Evolutionary conservation across 768 basidiomycete species (phyloP).

Genomic region (Pluteus cervinus): DNA sequence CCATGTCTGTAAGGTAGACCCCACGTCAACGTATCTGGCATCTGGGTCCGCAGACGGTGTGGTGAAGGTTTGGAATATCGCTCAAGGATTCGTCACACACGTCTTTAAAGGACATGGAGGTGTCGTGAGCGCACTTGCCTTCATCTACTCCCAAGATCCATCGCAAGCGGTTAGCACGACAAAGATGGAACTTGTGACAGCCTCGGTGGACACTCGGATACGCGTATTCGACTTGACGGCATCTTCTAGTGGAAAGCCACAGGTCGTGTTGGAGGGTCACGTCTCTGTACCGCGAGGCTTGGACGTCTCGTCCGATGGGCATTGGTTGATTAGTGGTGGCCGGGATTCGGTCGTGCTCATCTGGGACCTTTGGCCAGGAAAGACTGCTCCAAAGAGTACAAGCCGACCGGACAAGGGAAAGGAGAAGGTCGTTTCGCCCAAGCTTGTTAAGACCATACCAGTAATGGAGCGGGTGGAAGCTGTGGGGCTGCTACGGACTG

Average conservation of each 20-base stretch:
- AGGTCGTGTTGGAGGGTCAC: conserved; percentile 89
- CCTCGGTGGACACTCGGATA: conserved; percentile 86
- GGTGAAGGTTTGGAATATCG: conserved; percentile 95
- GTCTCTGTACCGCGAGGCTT: conserved; percentile 91
- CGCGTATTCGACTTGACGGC: conserved; percentile 86
- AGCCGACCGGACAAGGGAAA: conserved; percentile 46
- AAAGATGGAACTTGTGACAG: conserved; percentile 81
- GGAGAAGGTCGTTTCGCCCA: conserved; percentile 42
- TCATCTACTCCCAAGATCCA: conserved; percentile 68
- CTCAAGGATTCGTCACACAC: conserved; percentile 86
- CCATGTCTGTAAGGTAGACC: conserved; percentile 81
- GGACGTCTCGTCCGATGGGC: conserved; percentile 79
- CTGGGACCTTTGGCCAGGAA: conserved; percentile 69
- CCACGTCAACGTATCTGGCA: conserved; percentile 84
- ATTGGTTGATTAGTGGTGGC: conserved; percentile 87
- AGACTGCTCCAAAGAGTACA: conserved; percentile 16
- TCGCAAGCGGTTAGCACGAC: conserved; percentile 38
- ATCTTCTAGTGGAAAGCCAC: conserved; percentile 52
- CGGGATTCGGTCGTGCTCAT: conserved; percentile 89
- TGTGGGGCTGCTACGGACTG: conserved; percentile 59
- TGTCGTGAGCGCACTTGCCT: conserved; percentile 87
- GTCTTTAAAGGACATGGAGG: conserved; percentile 96
- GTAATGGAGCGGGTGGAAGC: conserved; percentile 84
- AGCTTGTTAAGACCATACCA: conserved; percentile 73
- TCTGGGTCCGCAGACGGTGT: conserved; percentile 95